These are phyloP conservation scores for Lunularia cruciata DNA, from an alignment of 225 moss, liverwort and hornwort species.

Conservation along the genomic window DNA sequence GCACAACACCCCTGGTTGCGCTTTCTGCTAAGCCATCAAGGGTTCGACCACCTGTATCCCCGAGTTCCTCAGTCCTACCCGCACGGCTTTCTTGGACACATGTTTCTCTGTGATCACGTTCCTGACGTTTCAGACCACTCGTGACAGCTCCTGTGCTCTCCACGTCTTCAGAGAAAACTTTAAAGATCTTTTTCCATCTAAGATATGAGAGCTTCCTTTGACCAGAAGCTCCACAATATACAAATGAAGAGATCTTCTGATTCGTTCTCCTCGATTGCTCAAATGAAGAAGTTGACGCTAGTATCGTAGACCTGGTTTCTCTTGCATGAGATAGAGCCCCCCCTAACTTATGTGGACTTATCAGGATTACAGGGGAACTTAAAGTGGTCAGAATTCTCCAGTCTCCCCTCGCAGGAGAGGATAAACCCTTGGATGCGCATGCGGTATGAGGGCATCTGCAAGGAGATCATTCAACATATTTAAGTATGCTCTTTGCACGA, in stretches of 20 bases:
- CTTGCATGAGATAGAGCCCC: background rate
- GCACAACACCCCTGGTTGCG: background rate
- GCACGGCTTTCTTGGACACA: background rate
- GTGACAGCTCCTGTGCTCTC: slow-evolving; percentile 10
- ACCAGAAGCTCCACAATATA: slow-evolving; percentile 3
- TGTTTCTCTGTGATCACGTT: background rate
- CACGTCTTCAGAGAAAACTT: slow-evolving; percentile 20
- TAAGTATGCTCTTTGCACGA: too few species aligned
- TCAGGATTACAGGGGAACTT: background rate
- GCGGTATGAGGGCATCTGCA: slow-evolving; percentile 18
- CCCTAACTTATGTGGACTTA: slow-evolving; percentile 5
- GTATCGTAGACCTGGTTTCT: background rate
- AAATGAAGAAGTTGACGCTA: slow-evolving; percentile 8
- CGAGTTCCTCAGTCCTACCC: background rate
- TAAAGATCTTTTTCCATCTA: slow-evolving; percentile 24
- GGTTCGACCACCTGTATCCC: background rate
- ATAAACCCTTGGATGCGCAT: slow-evolving; percentile 11
- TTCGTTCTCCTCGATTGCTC: background rate
- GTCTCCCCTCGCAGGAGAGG: slow-evolving; percentile 5
- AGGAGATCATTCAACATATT: background rate
- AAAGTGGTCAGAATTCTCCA: slow-evolving; percentile 6
- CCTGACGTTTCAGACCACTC: slow-evolving; percentile 10
- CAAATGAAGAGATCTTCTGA: slow-evolving; percentile 1
- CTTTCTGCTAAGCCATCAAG: slow-evolving; percentile 3
- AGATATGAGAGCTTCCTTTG: slow-evolving; percentile 28